Base-by-base conservation (phyloP, 1,284 basidiomycete species). In the Naganishia liquefaciens region DNA sequence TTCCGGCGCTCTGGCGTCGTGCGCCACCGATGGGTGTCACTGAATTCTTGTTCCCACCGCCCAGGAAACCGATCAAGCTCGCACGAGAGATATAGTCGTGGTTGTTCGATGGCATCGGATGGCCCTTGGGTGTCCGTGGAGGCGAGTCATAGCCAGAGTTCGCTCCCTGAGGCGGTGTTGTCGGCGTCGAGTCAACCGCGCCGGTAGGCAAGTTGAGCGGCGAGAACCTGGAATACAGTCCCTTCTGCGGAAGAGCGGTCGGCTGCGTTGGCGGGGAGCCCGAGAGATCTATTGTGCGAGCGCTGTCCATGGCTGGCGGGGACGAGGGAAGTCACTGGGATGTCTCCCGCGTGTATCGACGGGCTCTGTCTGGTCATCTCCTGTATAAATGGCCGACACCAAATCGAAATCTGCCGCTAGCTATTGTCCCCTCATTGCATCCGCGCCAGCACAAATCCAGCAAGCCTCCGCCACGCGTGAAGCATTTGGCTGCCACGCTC, bases 51-150 rank as follows among this genome's bases (percentile, higher is more conserved):
- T 60, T 53, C 13, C 58, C 51, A 15, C 64, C 64, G 27, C 64
- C 64, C 21, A 66, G 46, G 42, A 54, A 66, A 3, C 64, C 64
- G 25, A 62, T 51, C n/a, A 66, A 43, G 30, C 53, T 62, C 21
- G 43, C 30, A 21, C 51, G 23, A 0, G 52, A 60, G 19, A 52
- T 33, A 27, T 51, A 51, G 19, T 54, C 52, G 49, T 25, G 17
- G 2, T 33, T 21, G 25, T 47, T 40, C 2, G 9, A 4, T 25
- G 47, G 42, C 40, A 54, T 28, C 5, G 64, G 64, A 21, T 66
- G 64, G 13, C 64, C 64, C 39, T 66, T 66, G 44, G 64, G 64
- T 10, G 64, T 55, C 3, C 57, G 50, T 7, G 64, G 64, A 3
- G 64, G 50, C 9, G 60, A 62, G 15, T 62, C 46, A 27, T 60